Conservation (phyloP, 192 early-diverging fungal genomes). For the Pilobolus umbonatus region DNA sequence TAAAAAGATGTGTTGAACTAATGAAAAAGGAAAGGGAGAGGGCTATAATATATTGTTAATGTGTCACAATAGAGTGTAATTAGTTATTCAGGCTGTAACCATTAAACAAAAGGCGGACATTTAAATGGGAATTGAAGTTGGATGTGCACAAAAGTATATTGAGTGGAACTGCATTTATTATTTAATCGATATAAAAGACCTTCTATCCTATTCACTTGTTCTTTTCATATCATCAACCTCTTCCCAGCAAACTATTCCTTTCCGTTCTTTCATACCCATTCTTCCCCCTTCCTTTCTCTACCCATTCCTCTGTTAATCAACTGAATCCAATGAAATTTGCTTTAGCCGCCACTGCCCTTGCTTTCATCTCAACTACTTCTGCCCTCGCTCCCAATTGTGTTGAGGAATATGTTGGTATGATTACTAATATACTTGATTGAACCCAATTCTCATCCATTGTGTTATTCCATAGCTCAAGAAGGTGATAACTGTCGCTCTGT, state of each 20-base stretch:
- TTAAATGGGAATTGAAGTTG: neutral
- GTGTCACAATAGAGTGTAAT: slow-evolving; percentile 3
- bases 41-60: slow-evolving; percentile 9
- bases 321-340: slow-evolving; percentile 39
- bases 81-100: neutral
- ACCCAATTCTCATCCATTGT: neutral
- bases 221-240: neutral
- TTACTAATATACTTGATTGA: neutral
- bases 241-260: neutral
- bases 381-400: slow-evolving; percentile 11
- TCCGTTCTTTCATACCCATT: neutral
- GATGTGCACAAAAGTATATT: slow-evolving; percentile 3
- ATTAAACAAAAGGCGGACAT: neutral
- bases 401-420: slow-evolving; percentile 9
- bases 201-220: neutral
- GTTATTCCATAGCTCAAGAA: neutral
- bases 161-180: neutral
- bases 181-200: slow-evolving; percentile 2
- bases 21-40: slow-evolving; percentile 7
- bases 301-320: slow-evolving; percentile 13
- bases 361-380: slow-evolving; percentile 9
- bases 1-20: too few relatives aligned
- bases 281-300: slow-evolving; percentile 5
- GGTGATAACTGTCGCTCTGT: slow-evolving; percentile 14
- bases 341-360: slow-evolving; percentile 21